Evolutionary conservation across 306 rosid genomes (phyloP).

Genomic region (Dalbergia oliveri): DNA sequence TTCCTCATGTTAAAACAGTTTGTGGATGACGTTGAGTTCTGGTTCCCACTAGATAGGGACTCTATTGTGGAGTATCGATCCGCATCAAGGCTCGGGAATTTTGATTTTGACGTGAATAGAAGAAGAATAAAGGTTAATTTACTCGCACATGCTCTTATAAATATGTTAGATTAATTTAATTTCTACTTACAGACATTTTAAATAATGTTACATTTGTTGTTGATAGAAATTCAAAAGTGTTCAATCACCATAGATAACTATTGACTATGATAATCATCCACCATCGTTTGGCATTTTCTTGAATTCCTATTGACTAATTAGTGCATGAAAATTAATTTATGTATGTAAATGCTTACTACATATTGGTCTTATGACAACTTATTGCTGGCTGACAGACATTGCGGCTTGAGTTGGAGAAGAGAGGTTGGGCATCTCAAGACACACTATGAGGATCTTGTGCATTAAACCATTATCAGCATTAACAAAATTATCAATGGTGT

Average conservation of each 20-base stretch:
- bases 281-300: no score
- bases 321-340: not conserved
- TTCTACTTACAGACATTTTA: no score
- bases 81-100: conserved; percentile 72
- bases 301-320: no score
- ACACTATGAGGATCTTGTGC: no score
- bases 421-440: conserved; percentile 80
- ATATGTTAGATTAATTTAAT: no score
- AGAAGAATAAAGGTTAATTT: conserved; percentile 80
- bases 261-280: no score
- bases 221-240: no score
- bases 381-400: conserved; percentile 53
- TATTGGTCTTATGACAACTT: not conserved
- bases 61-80: conserved; percentile 78
- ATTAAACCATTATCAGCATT: not conserved
- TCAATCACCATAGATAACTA: no score
- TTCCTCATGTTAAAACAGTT: conserved; percentile 50
- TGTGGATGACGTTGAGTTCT: conserved; percentile 89
- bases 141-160: not conserved
- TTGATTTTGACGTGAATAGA: conserved; percentile 75
- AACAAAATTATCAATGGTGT: conserved; percentile 14
- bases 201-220: no score
- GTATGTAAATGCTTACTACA: not conserved
- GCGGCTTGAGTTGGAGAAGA: conserved; percentile 70
- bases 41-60: conserved; percentile 70